Evolutionary conservation across 2,329 filamentous ascomycete species (phyloP).

Genomic region (Cercospora sesami): DNA sequence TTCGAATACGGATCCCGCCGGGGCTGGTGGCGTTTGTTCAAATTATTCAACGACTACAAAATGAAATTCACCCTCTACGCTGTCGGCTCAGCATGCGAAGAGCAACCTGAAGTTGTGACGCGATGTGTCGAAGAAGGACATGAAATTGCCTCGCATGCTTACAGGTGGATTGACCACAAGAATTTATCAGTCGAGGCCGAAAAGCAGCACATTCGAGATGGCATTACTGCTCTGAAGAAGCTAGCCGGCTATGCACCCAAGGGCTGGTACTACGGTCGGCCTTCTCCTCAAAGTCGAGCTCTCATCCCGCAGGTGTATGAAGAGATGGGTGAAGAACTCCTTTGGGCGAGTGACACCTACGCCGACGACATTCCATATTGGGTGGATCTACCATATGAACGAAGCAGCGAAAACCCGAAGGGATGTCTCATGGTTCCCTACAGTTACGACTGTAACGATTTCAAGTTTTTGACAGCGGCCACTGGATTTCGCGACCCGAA

Average conservation of each 20-base stretch:
- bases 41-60: slow-evolving; percentile 50
- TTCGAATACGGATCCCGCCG: slow-evolving; percentile 55
- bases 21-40: slow-evolving; percentile 54
- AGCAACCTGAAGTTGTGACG: slow-evolving; percentile 51
- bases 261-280: slow-evolving; percentile 55
- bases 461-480: slow-evolving; percentile 46
- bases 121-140: slow-evolving; percentile 53
- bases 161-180: slow-evolving; percentile 56
- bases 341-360: slow-evolving; percentile 56
- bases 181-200: slow-evolving; percentile 50
- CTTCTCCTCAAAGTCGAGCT: slow-evolving; percentile 48
- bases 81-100: slow-evolving; percentile 52
- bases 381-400: slow-evolving; percentile 54
- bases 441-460: slow-evolving; percentile 57
- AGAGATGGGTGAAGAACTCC: slow-evolving; percentile 54
- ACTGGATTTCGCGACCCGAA: slow-evolving; percentile 50
- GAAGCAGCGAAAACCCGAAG: slow-evolving; percentile 40
- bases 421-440: slow-evolving; percentile 53
- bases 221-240: slow-evolving; percentile 44
- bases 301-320: slow-evolving; percentile 54
- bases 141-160: slow-evolving; percentile 53
- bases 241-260: slow-evolving; percentile 50
- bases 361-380: slow-evolving; percentile 59
- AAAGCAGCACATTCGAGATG: slow-evolving; percentile 50
- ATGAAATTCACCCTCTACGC: slow-evolving; percentile 56